A percentile compares a stretch with the other conserved stretches of the same genome.
phyloP scores from a whole-genome alignment of 768 basidiomycete genomes.

The Termitomyces sp. region DNA sequence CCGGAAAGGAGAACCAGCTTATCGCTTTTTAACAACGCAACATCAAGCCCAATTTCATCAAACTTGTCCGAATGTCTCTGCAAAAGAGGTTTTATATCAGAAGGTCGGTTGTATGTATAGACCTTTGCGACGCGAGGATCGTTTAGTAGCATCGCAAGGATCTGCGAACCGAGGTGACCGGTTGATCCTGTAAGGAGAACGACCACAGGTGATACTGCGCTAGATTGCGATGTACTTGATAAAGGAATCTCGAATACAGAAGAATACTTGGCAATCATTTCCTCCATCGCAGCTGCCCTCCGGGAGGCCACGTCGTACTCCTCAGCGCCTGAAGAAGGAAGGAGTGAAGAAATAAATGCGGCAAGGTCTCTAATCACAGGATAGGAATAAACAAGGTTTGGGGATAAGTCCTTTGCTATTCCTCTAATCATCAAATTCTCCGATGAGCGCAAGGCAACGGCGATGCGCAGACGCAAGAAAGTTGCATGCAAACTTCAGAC shows the following conservation, averaged over 20 bases:
- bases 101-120: constrained; percentile 27
- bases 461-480: neutral
- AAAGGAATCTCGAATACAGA: neutral
- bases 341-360: neutral
- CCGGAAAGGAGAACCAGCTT: neutral
- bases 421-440: neutral
- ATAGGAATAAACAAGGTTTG: constrained; percentile 38
- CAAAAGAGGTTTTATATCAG: neutral
- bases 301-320: neutral
- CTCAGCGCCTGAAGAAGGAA: neutral
- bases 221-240: neutral
- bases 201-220: neutral
- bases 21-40: neutral
- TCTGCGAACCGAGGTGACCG: neutral
- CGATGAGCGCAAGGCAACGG: neutral
- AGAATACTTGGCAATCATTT: neutral
- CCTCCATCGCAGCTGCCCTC: neutral
- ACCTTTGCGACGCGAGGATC: constrained; percentile 12
- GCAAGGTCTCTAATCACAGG: constrained; percentile 23
- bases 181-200: neutral
- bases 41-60: neutral
- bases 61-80: neutral
- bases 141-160: neutral
- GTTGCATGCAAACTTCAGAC: neutral
- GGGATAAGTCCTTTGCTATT: constrained; percentile 16